Evolutionary conservation across 1,284 basidiomycete species (phyloP), one percentile per base, ranked within the genome.

Genomic region (Wolfiporia cocos): DNA sequence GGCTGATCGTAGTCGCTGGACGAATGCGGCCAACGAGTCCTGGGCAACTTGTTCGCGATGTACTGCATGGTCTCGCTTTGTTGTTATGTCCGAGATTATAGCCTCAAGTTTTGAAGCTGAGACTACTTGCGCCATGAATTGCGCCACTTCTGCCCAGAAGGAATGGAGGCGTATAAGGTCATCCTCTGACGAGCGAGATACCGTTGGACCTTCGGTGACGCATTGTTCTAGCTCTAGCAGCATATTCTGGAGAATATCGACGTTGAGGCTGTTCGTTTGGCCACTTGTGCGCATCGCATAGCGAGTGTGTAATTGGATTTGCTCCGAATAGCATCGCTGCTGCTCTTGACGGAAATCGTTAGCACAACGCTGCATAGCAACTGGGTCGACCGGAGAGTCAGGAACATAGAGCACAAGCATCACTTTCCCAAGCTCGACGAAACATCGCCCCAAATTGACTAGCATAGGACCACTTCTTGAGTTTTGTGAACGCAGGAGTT

Each of bases 361-460:
- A 0, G 72, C 68, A 28, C 76, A 78, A 34, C 71, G 72, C 39
- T 82, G 74, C 24, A 86, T 74, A 15, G 81, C 81, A 12, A 86
- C 79, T 7, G 95, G 95, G 60, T 99, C 96, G 41, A 98, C 67
- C 1, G 94, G 92, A 3, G 83, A 68, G 56, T 91, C 78, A 0
- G 96, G 93, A 36, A 98, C 72, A 57, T 87, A 88, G n/a, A 95
- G 70, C 1, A 79, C 68, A 14, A 91, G 57, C 22, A 89, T 61
- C 39, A 77, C 54, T 22, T 69, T 68, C 35, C 81, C 76, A 21
- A 90, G 58, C 0, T 71, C 73, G 32, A 93, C 67, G 81, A 84
- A 96, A 35, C 66, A 76, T 42, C 62, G 58, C 4, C 82, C 86
- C 11, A 85, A 52, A 2, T 38, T 23, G 3, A 18, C 26, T 38